These are phyloP conservation scores for Blastobotrys petasosporus DNA, from an alignment of 1,139 yeast species.

Conservation along the genomic window DNA sequence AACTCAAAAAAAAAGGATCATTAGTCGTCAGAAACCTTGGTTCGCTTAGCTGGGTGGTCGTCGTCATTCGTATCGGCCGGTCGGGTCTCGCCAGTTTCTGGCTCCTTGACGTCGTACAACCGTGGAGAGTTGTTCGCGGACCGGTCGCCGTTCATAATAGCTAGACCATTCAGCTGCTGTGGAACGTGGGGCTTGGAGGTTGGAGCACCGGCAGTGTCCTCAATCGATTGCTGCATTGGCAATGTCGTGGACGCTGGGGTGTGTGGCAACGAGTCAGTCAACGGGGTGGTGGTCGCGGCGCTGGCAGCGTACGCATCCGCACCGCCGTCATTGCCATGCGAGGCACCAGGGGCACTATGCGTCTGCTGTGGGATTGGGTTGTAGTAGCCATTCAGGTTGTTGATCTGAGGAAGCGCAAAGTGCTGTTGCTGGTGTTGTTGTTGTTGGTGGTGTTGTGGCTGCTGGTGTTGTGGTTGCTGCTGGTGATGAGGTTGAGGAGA, in stretches of 20 bases:
- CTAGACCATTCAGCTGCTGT: conserved; percentile 13
- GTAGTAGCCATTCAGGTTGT: conserved; percentile 8
- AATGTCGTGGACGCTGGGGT: conserved; percentile 16
- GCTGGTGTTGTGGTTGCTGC: conserved; percentile 6
- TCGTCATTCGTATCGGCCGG: conserved; percentile 5
- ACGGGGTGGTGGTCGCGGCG: conserved; percentile 20
- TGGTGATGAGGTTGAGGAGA: conserved; percentile 7
- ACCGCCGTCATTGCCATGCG: background rate
- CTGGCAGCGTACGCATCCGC: background rate
- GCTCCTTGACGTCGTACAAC: conserved; percentile 6
- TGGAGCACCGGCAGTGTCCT: conserved; percentile 3
- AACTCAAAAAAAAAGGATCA: background rate
- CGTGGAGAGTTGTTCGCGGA: conserved; percentile 10
- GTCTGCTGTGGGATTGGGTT: conserved; percentile 1
- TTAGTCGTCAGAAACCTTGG: conserved; percentile 7
- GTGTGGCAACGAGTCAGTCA: conserved; percentile 22
- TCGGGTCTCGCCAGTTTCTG: conserved; percentile 1
- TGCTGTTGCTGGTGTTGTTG: conserved; percentile 10
- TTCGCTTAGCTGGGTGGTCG: conserved; percentile 9
- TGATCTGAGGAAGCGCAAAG: conserved; percentile 4
- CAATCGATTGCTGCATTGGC: conserved; percentile 2
- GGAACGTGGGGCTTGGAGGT: conserved; percentile 1
- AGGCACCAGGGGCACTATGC: background rate
- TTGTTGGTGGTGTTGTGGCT: conserved; percentile 5
- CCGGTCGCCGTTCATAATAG: conserved; percentile 11